Evolutionary conservation across 2,329 filamentous ascomycete genomes (phyloP), one percentile per base, ranked within the genome.

Genomic region (Hymenoscyphus fructigenus): DNA sequence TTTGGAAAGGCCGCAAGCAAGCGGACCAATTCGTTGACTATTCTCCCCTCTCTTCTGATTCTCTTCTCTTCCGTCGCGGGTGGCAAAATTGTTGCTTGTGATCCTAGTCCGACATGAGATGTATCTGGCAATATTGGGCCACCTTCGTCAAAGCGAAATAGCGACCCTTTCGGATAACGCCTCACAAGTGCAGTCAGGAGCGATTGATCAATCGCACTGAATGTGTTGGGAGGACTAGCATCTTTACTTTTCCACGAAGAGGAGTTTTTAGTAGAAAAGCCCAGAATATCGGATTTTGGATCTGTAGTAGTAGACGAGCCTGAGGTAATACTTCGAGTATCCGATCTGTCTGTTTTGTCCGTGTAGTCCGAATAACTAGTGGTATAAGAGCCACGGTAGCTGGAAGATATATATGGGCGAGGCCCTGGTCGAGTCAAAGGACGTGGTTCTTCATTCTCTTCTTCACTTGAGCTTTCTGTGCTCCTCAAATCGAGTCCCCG

Each of bases 1-100:
- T 75, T 76, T 0, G 81, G 78, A 14, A 84, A 82, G 0, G 77
- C 70, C 2, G 70, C 57, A 0, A 72, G 65, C 0, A 82, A 67
- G 5, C 72, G 58, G 1, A 65, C 61, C 9, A 64, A 69, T 28
- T 78, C 77, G 1, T 44, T 64, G 59, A 61, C 58, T 57, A 66
- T 68, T 23, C 66, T 38, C 9, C 55, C 59, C 26, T 56, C 64
- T 4, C 58, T 65, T 20, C 67, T 66, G 26, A 50, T 44, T 44
- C 41, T 57, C 50, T 66, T 70, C 34, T 66, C 63, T 63, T 62
- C 61, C 7, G 20, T 38, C 3, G 26, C 12, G 4, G 62, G 3
- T 26, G 53, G 23, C 15, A 47, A 63, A 5, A 63, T 59, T 0
- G 60, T 65, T 3, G 23, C 38, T 6, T 61, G 47, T 9, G 66